phyloP scores from a whole-genome alignment of 2,329 filamentous ascomycete species.

The Fusarium sp. region DNA sequence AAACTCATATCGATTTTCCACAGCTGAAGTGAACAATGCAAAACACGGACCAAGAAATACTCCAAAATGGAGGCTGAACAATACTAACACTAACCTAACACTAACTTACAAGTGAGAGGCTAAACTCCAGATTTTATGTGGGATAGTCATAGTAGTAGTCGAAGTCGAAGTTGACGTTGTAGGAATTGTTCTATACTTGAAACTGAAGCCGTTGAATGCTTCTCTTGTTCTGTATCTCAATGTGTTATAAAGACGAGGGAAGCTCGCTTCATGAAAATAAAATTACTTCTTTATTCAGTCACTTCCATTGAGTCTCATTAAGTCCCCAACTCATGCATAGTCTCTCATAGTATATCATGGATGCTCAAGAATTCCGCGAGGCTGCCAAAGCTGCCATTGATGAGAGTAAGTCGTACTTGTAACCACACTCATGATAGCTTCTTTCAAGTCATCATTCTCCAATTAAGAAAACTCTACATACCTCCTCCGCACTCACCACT shows the following conservation, averaged over 20 bases:
- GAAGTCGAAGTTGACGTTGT: neutral
- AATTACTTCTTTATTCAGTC: neutral
- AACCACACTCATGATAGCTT: neutral
- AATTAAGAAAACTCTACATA: neutral
- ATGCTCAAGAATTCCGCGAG: conserved; percentile 80
- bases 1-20: neutral
- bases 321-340: neutral
- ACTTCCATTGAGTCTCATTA: neutral
- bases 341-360: conserved; percentile 66
- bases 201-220: neutral
- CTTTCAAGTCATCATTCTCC: conserved; percentile 49
- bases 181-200: neutral
- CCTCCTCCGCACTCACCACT: conserved; percentile 11
- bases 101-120: neutral
- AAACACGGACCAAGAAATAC: conserved; percentile 3
- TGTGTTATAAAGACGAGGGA: conserved; percentile 13
- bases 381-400: conserved; percentile 85
- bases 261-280: neutral
- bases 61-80: conserved; percentile 7
- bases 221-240: neutral
- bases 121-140: conserved; percentile 6
- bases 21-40: conserved; percentile 17
- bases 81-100: conserved; percentile 12
- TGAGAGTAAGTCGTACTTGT: conserved; percentile 72
- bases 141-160: neutral